Percentiles rank a stretch among this genome's conserved stretches.
phyloP scores from a whole-genome alignment of 129 eudicot species.

The sunflower (Helianthus annuus) region HanXRQr2.0-SUNRISE NC_035447.2:131527201-131527700 shows the following conservation, averaged over 20 bases:
- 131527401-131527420: neutral
- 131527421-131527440: neutral
- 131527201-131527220: slow-evolving; percentile 41
- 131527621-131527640: slow-evolving; percentile 73
- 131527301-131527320: slow-evolving; percentile 36
- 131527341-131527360: slow-evolving; percentile 58
- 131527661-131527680: too few species aligned
- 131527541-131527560: slow-evolving; percentile 64
- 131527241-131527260: slow-evolving; percentile 44
- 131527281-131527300: slow-evolving; percentile 25
- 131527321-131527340: slow-evolving; percentile 45
- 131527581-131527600: slow-evolving; percentile 40
- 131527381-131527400: slow-evolving; percentile 48
- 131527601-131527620: slow-evolving; percentile 31
- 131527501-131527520: slow-evolving; percentile 40
- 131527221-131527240: slow-evolving; percentile 30
- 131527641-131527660: slow-evolving; percentile 52
- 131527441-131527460: neutral
- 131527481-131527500: slow-evolving; percentile 42
- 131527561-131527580: slow-evolving; percentile 55
- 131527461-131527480: neutral
- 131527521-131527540: slow-evolving; percentile 62
- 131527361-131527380: slow-evolving; percentile 51
- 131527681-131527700: too few species aligned
- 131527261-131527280: slow-evolving; percentile 50